Base-by-base conservation (phyloP, 2,329 filamentous ascomycete species). In the Venturia aucupariae region DNA sequence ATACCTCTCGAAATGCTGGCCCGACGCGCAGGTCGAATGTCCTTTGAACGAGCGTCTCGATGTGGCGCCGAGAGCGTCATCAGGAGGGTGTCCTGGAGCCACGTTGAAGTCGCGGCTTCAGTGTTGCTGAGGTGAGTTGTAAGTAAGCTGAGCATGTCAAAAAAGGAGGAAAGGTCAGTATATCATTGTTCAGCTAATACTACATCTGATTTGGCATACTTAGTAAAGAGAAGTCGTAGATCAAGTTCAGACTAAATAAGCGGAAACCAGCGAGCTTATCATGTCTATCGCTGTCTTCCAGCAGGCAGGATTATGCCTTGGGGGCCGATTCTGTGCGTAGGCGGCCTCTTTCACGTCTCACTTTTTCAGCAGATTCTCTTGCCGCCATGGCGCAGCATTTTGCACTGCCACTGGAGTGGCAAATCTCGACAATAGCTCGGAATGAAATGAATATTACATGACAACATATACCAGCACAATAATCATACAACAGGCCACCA, bases 91-190 rank as follows among this genome's bases (percentile, higher is more conserved):
- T 51, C 24, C 46, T 51, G 46, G 3, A 54, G 24, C 48, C 22
- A 30, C 8, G 4, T 30, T 17, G 48, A 30, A 30, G 13, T 30
- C 48, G 48, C 48, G 24, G 24, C 24, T 27, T 55, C 17, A 19
- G 13, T 35, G 3, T 27, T 55, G 51, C 51, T 55, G 27, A 55
- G 51, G 27, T 55, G 51, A 55, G 51, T 55, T 55, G 51, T 55
- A 32, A 55, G 51, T 55, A 32, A 55, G 51, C 27, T 55, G 27
- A 35, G n/a, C 51, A 27, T 35, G 27, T n/a, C 27, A 55, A 55
- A 27, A 55, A 32, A 35, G 22, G 6, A 57, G 27, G 30, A 57
- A 35, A 30, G 30, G 30, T 35, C 19, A 2, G 24, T 35, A 5
- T 30, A 1, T 38, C 10, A 8, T 35, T 4, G 2, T 57, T 57